Conservation (phyloP, 169 alveolate species). For the Cryptosporidium baileyi region DNA sequence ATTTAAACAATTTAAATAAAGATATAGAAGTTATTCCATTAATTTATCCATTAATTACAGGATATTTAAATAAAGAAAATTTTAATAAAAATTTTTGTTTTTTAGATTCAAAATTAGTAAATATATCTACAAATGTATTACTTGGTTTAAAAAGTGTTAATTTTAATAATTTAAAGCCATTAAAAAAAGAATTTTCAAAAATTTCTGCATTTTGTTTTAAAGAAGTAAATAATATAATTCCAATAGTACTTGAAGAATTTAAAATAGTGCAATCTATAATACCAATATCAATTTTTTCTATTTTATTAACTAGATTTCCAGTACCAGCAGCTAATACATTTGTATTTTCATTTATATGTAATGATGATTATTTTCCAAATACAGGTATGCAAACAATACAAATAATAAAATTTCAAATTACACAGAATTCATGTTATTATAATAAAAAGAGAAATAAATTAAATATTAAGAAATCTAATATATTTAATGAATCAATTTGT, state of each 20-base stretch:
- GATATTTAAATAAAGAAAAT: slow-evolving; percentile 21
- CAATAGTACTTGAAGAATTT: slow-evolving; percentile 40
- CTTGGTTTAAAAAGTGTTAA: slow-evolving; percentile 46
- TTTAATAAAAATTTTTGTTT: too few relatives aligned
- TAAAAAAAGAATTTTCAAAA: slow-evolving; percentile 9
- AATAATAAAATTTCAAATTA: slow-evolving; percentile 13
- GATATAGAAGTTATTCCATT: slow-evolving; percentile 25
- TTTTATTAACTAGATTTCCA: slow-evolving; percentile 59
- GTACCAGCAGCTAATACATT: slow-evolving; percentile 66
- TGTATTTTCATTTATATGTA: slow-evolving; percentile 48
- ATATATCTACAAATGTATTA: slow-evolving; percentile 6
- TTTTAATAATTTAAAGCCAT: neutral
- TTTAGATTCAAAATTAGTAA: neutral
- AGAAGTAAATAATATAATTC: slow-evolving; percentile 43
- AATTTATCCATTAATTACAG: slow-evolving; percentile 33
- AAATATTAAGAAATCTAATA: neutral
- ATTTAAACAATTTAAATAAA: neutral
- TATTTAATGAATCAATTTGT: neutral
- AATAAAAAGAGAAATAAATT: neutral
- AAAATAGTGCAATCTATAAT: slow-evolving; percentile 19
- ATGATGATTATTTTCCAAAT: slow-evolving; percentile 56
- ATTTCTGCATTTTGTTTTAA: slow-evolving; percentile 62
- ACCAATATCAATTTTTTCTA: slow-evolving; percentile 54
- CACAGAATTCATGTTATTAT: slow-evolving; percentile 16
- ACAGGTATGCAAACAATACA: slow-evolving; percentile 64